A percentile compares a stretch with the other conserved stretches of the same genome.
Evolutionary conservation across 352 stramenopile genomes (phyloP).

Genomic region (Phytophthora constricta): DNA sequence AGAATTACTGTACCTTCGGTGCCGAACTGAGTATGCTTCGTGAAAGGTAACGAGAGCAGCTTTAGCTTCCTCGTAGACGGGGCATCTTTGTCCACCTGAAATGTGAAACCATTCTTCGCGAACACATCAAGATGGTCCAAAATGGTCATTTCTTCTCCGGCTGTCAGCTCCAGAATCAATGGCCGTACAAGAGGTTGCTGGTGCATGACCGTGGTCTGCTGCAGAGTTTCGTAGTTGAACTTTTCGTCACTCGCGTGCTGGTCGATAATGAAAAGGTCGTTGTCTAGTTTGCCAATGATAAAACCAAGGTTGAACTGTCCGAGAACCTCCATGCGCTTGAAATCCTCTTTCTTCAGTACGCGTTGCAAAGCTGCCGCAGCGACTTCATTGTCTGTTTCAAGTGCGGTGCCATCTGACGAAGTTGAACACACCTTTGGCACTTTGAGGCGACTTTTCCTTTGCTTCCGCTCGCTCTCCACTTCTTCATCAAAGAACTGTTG

Average conservation of each 20-base stretch:
- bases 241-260: slow-evolving; percentile 98
- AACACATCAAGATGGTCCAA: slow-evolving; percentile 95
- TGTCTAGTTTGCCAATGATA: slow-evolving; percentile 91
- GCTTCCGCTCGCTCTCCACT: slow-evolving; percentile 41
- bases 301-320: slow-evolving; percentile 99
- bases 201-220: slow-evolving; percentile 92
- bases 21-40: slow-evolving; percentile 88
- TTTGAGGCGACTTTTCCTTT: slow-evolving; percentile 36
- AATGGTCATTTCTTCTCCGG: slow-evolving; percentile 94
- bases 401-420: slow-evolving; percentile 12
- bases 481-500: slow-evolving; percentile 53
- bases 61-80: slow-evolving; percentile 66
- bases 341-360: slow-evolving; percentile 92
- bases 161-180: slow-evolving; percentile 91
- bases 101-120: slow-evolving; percentile 95
- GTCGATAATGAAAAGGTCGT: slow-evolving; percentile 98
- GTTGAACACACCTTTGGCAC: slow-evolving; percentile 51
- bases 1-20: slow-evolving; percentile 53
- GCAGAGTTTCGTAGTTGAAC: slow-evolving; percentile 77
- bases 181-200: slow-evolving; percentile 95
- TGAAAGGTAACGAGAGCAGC: slow-evolving; percentile 86
- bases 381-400: slow-evolving; percentile 47
- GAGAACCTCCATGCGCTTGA: slow-evolving; percentile 92
- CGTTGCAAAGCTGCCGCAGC: slow-evolving; percentile 66
- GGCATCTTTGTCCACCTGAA: slow-evolving; percentile 56